These are phyloP conservation scores for Coemansia sp. DNA, from an alignment of 371 early-diverging fungal species.

Conservation along the genomic window DNA sequence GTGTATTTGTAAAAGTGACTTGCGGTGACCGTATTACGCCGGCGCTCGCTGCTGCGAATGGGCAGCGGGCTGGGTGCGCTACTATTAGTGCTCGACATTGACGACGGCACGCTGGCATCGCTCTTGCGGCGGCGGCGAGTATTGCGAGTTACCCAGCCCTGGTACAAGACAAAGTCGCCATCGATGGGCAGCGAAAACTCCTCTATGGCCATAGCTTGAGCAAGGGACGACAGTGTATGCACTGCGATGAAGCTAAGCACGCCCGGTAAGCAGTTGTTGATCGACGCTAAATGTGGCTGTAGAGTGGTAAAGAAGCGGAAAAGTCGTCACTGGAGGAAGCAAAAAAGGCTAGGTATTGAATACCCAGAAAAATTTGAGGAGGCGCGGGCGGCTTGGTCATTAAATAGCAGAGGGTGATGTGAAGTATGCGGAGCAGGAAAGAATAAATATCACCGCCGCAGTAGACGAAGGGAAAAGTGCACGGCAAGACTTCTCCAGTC, in stretches of 20 bases:
- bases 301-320: not conserved
- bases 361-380: not conserved
- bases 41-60: slow-evolving; percentile 7
- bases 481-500: slow-evolving; percentile 4
- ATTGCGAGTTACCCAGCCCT: slow-evolving; percentile 33
- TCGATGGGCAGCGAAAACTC: slow-evolving; percentile 30
- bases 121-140: slow-evolving; percentile 36
- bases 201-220: slow-evolving; percentile 1
- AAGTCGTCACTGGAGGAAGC: not conserved
- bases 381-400: not conserved
- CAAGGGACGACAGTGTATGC: not conserved
- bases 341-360: not conserved
- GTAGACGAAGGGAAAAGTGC: slow-evolving; percentile 1
- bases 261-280: no score
- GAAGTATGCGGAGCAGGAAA: not conserved
- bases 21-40: slow-evolving; percentile 40
- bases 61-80: not conserved
- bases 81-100: slow-evolving; percentile 9
- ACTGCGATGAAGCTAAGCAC: not conserved
- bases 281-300: no score
- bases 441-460: slow-evolving; percentile 5
- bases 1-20: not conserved
- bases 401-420: slow-evolving; percentile 1
- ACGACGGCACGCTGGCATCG: slow-evolving; percentile 21
- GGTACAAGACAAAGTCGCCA: slow-evolving; percentile 34